These are phyloP conservation scores for Naumovozyma dairenensis DNA, from an alignment of 805 yeast genomes.

Conservation along the genomic window DNA sequence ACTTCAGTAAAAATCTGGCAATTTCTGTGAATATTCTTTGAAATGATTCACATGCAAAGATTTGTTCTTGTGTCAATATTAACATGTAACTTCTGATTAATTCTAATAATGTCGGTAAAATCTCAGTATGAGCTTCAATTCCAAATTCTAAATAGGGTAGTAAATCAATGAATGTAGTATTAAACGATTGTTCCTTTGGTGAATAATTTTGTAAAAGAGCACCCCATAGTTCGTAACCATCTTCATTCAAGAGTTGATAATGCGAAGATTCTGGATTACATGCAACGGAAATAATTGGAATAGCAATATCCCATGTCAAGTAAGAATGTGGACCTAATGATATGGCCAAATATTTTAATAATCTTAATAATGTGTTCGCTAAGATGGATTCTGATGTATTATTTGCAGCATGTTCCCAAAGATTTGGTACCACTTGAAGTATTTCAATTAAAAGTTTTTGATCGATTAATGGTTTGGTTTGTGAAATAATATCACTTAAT, in stretches of 20 bases:
- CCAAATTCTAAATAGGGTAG: constrained; percentile 49
- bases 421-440: constrained; percentile 50
- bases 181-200: constrained; percentile 16
- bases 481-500: constrained; percentile 49
- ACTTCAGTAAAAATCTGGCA: constrained; percentile 43
- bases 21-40: constrained; percentile 36
- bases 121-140: constrained; percentile 62
- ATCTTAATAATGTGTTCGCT: constrained; percentile 43
- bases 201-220: constrained; percentile 57
- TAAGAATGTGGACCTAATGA: constrained; percentile 46
- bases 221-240: constrained; percentile 81
- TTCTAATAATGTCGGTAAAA: constrained; percentile 52
- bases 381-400: constrained; percentile 31
- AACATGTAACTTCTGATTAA: constrained; percentile 56
- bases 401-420: constrained; percentile 56
- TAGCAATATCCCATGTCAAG: constrained; percentile 43
- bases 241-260: constrained; percentile 60
- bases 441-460: constrained; percentile 41
- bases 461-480: constrained; percentile 55
- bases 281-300: constrained; percentile 54
- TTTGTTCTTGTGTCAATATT: constrained; percentile 32
- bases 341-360: constrained; percentile 45
- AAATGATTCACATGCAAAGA: constrained; percentile 23
- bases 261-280: constrained; percentile 52
- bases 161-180: constrained; percentile 33